Conservation (phyloP, 345 rosid species). For the Odontarrhena argentea region DNA sequence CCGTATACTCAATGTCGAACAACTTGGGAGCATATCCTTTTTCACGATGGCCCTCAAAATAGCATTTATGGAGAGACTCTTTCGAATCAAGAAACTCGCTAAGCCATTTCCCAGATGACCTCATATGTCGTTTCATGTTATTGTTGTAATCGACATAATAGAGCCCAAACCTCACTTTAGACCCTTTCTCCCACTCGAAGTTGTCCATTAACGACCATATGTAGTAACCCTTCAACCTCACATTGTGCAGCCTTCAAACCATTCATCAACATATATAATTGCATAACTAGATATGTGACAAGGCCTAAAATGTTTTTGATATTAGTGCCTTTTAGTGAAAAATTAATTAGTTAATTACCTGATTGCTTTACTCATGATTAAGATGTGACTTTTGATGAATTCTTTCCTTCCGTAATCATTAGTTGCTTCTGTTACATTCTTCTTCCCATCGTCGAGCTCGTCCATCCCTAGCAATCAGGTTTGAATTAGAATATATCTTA, state of each 20-base stretch:
- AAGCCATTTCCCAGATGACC: conserved; percentile 42
- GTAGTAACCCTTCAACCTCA: conserved; percentile 50
- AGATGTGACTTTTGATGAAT: conserved; percentile 42
- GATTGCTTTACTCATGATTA: conserved; percentile 37
- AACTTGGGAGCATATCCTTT: conserved; percentile 37
- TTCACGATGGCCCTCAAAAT: conserved; percentile 35
- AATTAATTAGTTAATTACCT: conserved; percentile 19
- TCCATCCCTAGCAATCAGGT: conserved; percentile 34
- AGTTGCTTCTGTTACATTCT: conserved; percentile 12
- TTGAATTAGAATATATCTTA: not conserved
- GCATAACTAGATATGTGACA: not conserved
- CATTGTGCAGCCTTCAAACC: conserved; percentile 36
- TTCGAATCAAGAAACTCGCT: conserved; percentile 33
- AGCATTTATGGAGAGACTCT: conserved; percentile 32
- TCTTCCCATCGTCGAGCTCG: conserved; percentile 38
- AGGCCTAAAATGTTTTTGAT: not conserved
- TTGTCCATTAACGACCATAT: conserved; percentile 63
- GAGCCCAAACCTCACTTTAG: conserved; percentile 47
- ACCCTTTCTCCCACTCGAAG: conserved; percentile 54
- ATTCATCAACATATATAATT: conserved; percentile 21
- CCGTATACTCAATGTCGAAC: conserved; percentile 26
- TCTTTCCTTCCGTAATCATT: conserved; percentile 40
- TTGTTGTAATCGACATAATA: conserved; percentile 45
- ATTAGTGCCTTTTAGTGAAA: not conserved
- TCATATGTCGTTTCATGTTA: conserved; percentile 47